Percentiles rank a stretch among this genome's conserved stretches.
These are phyloP conservation scores for Edaphochlamys debaryana DNA, from an alignment of 139 green algal species.

Conservation along the genomic window DNA sequence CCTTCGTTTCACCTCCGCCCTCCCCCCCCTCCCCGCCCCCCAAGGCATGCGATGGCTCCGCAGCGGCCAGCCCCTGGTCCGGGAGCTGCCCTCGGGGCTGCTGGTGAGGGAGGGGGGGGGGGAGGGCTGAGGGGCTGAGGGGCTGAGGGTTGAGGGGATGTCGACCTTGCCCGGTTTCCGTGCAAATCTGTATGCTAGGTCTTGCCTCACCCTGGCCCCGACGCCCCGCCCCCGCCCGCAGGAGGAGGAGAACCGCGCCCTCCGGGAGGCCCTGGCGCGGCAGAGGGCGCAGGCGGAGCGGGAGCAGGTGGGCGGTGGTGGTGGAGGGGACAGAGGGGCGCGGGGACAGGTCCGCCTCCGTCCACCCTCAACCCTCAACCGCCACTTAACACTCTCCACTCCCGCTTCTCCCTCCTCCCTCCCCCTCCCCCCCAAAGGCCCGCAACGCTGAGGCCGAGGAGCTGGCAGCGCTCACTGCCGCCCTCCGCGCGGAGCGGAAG, in stretches of 20 bases:
- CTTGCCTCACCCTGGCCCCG: no score
- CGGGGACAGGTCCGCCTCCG: no score
- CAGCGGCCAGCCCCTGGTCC: neutral
- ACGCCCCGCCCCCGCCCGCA: neutral
- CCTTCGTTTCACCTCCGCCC: no score
- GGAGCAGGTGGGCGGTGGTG: constrained; percentile 23
- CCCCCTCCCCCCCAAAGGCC: no score
- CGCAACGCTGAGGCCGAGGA: constrained; percentile 32
- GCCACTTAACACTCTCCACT: no score
- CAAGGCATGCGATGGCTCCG: constrained; percentile 7
- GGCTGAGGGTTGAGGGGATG: no score
- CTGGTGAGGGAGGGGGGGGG: neutral
- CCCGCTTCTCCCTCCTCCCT: no score
- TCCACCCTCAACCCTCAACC: no score
- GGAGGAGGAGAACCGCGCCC: constrained; percentile 42
- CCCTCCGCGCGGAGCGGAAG: constrained; percentile 42
- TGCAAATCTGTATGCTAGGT: no score
- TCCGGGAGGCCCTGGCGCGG: constrained; percentile 26
- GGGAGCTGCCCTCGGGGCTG: constrained; percentile 13
- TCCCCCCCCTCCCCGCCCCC: no score
- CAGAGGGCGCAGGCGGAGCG: constrained; percentile 25
- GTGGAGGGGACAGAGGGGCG: neutral
- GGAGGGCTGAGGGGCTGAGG: no score
- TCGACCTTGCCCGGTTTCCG: no score
- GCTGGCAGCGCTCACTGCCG: constrained; percentile 32